Conservation (phyloP, 75 land plant genomes). For the Ceratopteris richardii region DNA sequence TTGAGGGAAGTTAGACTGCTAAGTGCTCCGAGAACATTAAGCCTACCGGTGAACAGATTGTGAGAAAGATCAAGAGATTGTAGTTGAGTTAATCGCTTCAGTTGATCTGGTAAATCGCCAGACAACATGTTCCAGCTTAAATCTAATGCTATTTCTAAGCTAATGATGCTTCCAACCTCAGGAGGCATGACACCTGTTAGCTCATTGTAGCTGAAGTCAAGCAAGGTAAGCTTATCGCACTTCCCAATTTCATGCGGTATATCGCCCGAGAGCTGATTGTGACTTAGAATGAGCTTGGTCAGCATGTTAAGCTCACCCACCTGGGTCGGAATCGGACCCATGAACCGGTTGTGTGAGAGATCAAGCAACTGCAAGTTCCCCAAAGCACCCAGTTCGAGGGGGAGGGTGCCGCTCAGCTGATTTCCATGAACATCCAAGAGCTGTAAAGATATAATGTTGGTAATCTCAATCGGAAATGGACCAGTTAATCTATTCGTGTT, state of each 20-base stretch:
- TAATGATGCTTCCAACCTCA: constrained; percentile 50
- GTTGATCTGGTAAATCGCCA: constrained; percentile 54
- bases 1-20: constrained; percentile 70
- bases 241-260: constrained; percentile 44
- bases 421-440: constrained; percentile 81
- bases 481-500: constrained; percentile 65
- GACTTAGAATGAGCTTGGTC: constrained; percentile 60
- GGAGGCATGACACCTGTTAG: constrained; percentile 57
- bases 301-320: constrained; percentile 57
- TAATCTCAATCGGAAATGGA: constrained; percentile 43
- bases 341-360: constrained; percentile 60
- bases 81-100: constrained; percentile 50
- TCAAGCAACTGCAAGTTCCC: constrained; percentile 69
- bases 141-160: constrained; percentile 60
- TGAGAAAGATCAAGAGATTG: constrained; percentile 74
- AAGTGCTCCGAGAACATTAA: constrained; percentile 45
- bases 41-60: constrained; percentile 48
- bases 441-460: constrained; percentile 47
- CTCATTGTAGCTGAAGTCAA: constrained; percentile 62
- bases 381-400: constrained; percentile 47
- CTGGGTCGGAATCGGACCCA: constrained; percentile 55
- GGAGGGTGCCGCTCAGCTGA: constrained; percentile 52
- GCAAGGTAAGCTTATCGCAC: constrained; percentile 60
- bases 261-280: constrained; percentile 51
- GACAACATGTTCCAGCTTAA: constrained; percentile 59